phyloP scores from a whole-genome alignment of 2,329 filamentous ascomycete genomes.

The Herpotrichia juniperi region DNA sequence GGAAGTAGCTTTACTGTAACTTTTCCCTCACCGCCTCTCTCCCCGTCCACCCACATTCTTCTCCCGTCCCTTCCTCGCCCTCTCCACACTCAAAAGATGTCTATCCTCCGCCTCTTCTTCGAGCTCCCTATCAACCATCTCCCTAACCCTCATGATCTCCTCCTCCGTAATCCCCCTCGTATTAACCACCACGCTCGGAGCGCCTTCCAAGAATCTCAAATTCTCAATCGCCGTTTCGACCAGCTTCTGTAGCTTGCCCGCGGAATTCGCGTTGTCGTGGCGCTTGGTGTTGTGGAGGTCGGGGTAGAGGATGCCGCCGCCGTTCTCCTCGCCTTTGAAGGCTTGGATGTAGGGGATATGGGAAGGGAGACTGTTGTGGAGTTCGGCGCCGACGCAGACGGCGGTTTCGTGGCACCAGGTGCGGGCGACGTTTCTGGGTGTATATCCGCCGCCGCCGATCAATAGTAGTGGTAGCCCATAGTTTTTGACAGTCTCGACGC shows the following conservation, averaged over 20 bases:
- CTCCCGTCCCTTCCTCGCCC: conserved; percentile 48
- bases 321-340: conserved; percentile 79
- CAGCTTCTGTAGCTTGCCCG: conserved; percentile 76
- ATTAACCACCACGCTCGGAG: conserved; percentile 78
- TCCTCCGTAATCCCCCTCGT: conserved; percentile 81
- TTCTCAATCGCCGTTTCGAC: conserved; percentile 83
- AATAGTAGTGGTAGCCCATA: conserved; percentile 83
- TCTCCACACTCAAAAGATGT: conserved; percentile 63
- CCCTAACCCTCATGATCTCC: conserved; percentile 58
- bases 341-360: conserved; percentile 87
- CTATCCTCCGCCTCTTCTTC: conserved; percentile 68
- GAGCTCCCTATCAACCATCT: conserved; percentile 71
- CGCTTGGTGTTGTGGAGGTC: conserved; percentile 78
- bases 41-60: conserved; percentile 52
- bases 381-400: conserved; percentile 78
- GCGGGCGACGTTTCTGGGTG: conserved; percentile 91
- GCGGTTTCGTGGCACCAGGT: conserved; percentile 97
- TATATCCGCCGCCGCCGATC: conserved; percentile 95
- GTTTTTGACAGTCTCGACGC: conserved; percentile 86
- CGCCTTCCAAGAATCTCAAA: conserved; percentile 80
- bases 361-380: conserved; percentile 75
- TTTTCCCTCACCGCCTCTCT: conserved; percentile 37
- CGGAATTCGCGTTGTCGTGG: conserved; percentile 78
- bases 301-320: conserved; percentile 75
- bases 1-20: no score